Evolutionary conservation across 1,284 basidiomycete species (phyloP), one percentile per base, ranked within the genome.

Genomic region (Bjerkandera adusta): DNA sequence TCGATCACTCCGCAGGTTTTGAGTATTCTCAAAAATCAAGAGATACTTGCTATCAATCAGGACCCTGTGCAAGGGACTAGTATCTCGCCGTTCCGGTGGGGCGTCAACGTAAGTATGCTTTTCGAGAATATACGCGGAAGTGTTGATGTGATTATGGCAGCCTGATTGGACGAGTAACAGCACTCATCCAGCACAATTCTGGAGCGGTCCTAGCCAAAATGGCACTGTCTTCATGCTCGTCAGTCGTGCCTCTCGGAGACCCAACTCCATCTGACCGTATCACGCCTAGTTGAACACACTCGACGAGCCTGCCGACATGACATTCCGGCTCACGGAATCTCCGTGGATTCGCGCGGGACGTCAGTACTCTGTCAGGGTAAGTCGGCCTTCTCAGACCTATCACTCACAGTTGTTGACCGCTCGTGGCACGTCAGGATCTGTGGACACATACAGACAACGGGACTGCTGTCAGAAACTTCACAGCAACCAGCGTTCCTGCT

Each of bases 381-480:
- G 72, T 37, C 27, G n/a, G n/a, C n/a, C 10, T 46, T 32, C n/a
- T 10, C 12, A 24, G 22, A 32, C 16, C 10, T 38, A 11, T 34
- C 18, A 15, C 32, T 30, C 1, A 34, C 29, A 6, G 26, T 32
- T 11, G 8, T 34, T 48, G 20, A 27, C 18, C 35, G 16, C 16
- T 13, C 18, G 36, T 50, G 5, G n/a, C n/a, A n/a, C n/a, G n/a
- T n/a, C 52, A 85, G 83, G 83, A 85, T 53, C 68, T 85, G 1
- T 85, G 83, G 83, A 58, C 77, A 6, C 83, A 85, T 59, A 83
- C 81, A 6, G 67, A 81, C 55, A 85, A 85, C 57, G 82, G 82
- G 5, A 85, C 79, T 0, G 79, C 77, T 1, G 68, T 81, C 8
- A 73, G 85, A 18, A 83, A 77, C 62, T 72, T 84, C 50, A 87